Conservation (phyloP, 805 yeast species). For the Wickerhamiella kurtzmanii region DNA sequence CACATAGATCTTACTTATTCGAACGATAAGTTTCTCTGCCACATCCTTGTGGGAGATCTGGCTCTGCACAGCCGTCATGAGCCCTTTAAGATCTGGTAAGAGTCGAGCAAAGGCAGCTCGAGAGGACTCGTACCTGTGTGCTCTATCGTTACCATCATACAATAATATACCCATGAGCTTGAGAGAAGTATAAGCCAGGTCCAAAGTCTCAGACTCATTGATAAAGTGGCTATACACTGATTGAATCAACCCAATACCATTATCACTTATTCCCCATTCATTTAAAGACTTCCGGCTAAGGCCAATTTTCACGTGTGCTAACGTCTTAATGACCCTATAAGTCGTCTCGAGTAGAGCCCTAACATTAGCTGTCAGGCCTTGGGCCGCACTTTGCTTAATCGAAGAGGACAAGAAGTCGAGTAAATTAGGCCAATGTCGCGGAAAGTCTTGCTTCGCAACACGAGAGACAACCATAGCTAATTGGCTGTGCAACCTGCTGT, state of each 20-base stretch:
- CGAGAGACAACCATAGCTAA: slow-evolving; percentile 72
- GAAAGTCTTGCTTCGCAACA: slow-evolving; percentile 75
- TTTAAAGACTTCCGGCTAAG: slow-evolving; percentile 33
- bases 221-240: slow-evolving; percentile 2
- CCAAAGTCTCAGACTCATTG: slow-evolving; percentile 25
- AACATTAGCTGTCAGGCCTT: slow-evolving; percentile 30
- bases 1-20: slow-evolving; percentile 62
- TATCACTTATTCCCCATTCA: slow-evolving; percentile 35
- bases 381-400: slow-evolving; percentile 1
- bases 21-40: slow-evolving; percentile 57
- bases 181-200: slow-evolving; percentile 53
- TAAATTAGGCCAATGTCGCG: slow-evolving; percentile 69
- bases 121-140: slow-evolving; percentile 46
- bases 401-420: slow-evolving; percentile 41
- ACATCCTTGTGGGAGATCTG: slow-evolving; percentile 29
- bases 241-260: slow-evolving; percentile 35
- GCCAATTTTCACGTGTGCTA: slow-evolving; percentile 71
- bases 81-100: slow-evolving; percentile 40
- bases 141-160: slow-evolving; percentile 62
- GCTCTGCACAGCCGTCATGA: slow-evolving; percentile 13
- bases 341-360: slow-evolving; percentile 53
- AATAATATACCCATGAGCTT: slow-evolving; percentile 63
- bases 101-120: slow-evolving; percentile 53
- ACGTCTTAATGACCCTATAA: slow-evolving; percentile 63
- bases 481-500: slow-evolving; percentile 46